Base-by-base conservation (phyloP, 1,139 yeast species). In the Suhomyces terraborum region DNA sequence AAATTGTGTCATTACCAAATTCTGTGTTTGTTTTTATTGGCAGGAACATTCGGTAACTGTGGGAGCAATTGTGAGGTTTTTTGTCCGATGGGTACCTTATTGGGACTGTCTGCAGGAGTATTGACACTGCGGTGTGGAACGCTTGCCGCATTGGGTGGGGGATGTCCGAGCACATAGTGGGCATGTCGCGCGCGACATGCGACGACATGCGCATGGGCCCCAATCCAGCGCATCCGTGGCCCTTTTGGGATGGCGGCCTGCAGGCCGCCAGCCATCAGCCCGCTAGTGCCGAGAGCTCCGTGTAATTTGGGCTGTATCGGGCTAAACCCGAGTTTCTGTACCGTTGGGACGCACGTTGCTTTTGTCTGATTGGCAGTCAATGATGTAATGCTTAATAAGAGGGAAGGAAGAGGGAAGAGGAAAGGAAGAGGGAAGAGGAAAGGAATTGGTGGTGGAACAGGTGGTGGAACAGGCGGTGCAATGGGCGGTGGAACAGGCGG, bases 21-120 rank as follows among this genome's bases (percentile, higher is more conserved):
- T 14, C 40, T 27, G n/a, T 41, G 38, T 42, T 42, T 42, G 41
- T 42, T 42, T 38, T 42, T 32, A 42, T 38, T 42, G 45, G 45
- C 40, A 38, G 45, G 40, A 14, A 35, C 34, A 14, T 28, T 35
- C 42, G 46, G 46, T 38, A 33, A 23, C 18, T 22, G 10, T 22
- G 33, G 42, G 36, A 42, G 37, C 35, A 38, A 41, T 17, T 14
- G 40, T 39, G 36, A 39, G 33, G 42, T 36, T 28, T 42, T 42
- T 32, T 33, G 32, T 10, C 20, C 24, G 34, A 28, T 18, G 30
- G 25, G 17, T 17, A 33, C 32, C 27, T 12, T 32, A 12, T 3
- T 9, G 12, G n/a, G 18, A 2, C 26, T 36, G 18, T 36, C 24
- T 42, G 37, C 42, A 42, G 42, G 31, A 18, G 3, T 23, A 35